phyloP scores from a whole-genome alignment of 176 grass and related monocot genomes.

The Olyra latifolia region DNA sequence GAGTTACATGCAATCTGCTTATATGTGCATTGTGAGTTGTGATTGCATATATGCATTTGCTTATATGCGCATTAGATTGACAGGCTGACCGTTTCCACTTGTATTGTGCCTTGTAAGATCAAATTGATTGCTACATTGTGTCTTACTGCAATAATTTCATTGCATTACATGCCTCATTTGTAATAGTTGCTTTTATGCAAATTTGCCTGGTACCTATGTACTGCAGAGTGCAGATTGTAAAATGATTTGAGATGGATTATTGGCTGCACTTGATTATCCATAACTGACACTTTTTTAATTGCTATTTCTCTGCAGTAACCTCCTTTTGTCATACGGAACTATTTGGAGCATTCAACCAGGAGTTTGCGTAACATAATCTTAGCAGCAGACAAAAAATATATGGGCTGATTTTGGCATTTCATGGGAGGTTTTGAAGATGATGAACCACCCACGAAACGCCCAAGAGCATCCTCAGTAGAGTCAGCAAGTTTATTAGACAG shows the following conservation, averaged over 20 bases:
- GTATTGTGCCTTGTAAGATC: background rate
- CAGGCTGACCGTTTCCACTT: background rate
- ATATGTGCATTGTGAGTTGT: background rate
- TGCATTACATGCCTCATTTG: background rate
- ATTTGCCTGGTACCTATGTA: background rate
- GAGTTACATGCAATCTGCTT: background rate
- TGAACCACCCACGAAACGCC: constrained; percentile 80
- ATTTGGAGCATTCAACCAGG: background rate
- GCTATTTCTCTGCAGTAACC: constrained; percentile 36
- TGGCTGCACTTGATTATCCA: constrained; percentile 6
- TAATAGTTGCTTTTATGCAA: constrained; percentile 11
- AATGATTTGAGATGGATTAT: background rate
- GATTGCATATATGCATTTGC: background rate
- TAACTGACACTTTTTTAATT: constrained; percentile 4
- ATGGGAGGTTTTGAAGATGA: constrained; percentile 94
- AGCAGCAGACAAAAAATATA: constrained; percentile 45
- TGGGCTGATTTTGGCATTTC: constrained; percentile 91
- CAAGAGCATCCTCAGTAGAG: constrained; percentile 78
- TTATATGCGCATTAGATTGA: background rate
- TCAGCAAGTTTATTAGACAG: constrained; percentile 46
- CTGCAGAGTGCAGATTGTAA: background rate
- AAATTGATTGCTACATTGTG: constrained; percentile 3
- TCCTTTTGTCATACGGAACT: background rate
- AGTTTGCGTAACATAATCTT: constrained; percentile 18
- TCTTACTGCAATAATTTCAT: background rate